These are phyloP conservation scores for Arthroderma sp. DNA, from an alignment of 2,329 filamentous ascomycete species.

Conservation along the genomic window DNA sequence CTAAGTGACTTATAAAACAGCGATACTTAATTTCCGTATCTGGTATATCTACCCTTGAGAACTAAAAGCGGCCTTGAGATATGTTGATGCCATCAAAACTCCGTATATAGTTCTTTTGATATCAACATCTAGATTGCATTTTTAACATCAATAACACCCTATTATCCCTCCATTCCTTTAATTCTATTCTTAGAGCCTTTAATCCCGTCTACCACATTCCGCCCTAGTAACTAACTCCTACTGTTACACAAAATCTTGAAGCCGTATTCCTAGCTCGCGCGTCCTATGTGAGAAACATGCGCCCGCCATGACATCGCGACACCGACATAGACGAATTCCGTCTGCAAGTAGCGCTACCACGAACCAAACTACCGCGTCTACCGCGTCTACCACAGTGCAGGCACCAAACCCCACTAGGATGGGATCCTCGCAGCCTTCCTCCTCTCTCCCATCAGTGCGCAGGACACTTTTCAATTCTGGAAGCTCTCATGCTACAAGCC, in stretches of 20 bases:
- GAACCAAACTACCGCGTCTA: constrained; percentile 5
- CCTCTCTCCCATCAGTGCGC: constrained; percentile 9
- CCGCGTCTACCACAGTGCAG: constrained; percentile 9
- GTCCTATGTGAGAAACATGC: neutral
- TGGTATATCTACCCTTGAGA: neutral
- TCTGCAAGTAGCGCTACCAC: constrained; percentile 10
- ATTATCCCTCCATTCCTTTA: neutral
- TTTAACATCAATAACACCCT: neutral
- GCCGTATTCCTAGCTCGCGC: neutral
- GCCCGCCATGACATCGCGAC: constrained; percentile 7
- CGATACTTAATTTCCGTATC: neutral
- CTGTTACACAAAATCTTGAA: neutral
- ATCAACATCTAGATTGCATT: neutral
- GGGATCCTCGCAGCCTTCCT: neutral
- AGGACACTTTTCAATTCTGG: constrained; percentile 12
- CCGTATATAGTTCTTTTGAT: no score
- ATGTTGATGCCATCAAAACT: no score
- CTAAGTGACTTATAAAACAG: neutral
- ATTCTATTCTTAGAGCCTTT: neutral
- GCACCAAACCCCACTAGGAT: neutral
- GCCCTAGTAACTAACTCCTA: neutral
- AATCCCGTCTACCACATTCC: neutral
- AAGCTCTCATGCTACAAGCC: constrained; percentile 6
- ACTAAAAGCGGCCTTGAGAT: neutral
- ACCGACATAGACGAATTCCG: constrained; percentile 11